These are phyloP conservation scores for Dendrocalamus sinicus DNA, from an alignment of 176 grass and related monocot species.

Conservation along the genomic window DNA sequence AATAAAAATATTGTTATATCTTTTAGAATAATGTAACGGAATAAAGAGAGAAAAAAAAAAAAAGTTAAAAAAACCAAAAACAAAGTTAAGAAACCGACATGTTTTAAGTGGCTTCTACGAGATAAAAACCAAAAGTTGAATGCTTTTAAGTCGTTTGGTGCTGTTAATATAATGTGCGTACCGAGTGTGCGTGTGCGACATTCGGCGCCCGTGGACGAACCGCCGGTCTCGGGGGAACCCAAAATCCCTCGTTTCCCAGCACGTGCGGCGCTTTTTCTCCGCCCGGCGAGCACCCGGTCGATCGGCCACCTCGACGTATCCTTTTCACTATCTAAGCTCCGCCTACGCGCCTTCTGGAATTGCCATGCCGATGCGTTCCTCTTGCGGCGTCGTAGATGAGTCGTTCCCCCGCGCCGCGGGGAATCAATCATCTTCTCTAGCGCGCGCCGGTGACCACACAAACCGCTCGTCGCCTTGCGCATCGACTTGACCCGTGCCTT, in stretches of 20 bases:
- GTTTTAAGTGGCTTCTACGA: too few species aligned
- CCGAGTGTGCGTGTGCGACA: not conserved
- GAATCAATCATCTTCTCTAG: not conserved
- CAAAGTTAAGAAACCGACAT: fast-evolving
- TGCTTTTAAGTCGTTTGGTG: too few species aligned
- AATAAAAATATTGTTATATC: too few species aligned
- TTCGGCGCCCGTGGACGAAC: not conserved
- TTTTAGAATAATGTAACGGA: too few species aligned
- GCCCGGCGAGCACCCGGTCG: not conserved
- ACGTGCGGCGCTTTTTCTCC: constrained; percentile 4
- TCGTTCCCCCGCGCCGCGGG: not conserved
- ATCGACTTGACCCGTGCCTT: not conserved
- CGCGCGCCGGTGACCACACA: not conserved
- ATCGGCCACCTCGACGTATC: not conserved
- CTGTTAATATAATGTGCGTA: not conserved
- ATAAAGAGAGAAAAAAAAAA: too few species aligned
- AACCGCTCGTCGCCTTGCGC: not conserved
- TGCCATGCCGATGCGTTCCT: not conserved
- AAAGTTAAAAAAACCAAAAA: too few species aligned
- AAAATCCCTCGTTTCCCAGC: not conserved
- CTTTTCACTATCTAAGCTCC: not conserved
- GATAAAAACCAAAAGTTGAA: too few species aligned
- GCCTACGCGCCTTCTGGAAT: not conserved
- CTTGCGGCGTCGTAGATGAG: not conserved
- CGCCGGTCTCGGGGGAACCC: not conserved